Evolutionary conservation across 2,329 filamentous ascomycete species (phyloP).

Genomic region (Cadophora sp.): DNA sequence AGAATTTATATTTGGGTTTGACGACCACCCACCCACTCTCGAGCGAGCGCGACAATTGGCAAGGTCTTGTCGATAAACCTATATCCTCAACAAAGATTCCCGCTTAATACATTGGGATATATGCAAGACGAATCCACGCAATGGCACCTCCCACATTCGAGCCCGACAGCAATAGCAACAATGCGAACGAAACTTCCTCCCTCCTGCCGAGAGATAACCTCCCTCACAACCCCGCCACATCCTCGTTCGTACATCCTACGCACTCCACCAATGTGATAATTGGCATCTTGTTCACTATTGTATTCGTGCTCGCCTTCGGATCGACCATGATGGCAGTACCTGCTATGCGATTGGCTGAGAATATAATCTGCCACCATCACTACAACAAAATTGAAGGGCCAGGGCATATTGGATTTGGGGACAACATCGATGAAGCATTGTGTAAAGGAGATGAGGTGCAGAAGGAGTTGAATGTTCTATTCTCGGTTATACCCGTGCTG

Average conservation of each 20-base stretch:
- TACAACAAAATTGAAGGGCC: conserved; percentile 37
- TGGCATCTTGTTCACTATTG: conserved; percentile 42
- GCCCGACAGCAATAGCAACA: conserved; percentile 12
- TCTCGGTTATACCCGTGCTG: conserved; percentile 26
- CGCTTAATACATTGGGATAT: not conserved
- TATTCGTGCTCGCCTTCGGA: conserved; percentile 43
- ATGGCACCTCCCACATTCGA: not conserved
- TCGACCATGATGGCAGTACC: conserved; percentile 45
- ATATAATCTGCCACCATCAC: conserved; percentile 50
- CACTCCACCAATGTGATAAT: conserved; percentile 43
- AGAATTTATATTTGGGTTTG: not conserved
- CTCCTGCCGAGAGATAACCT: conserved; percentile 15
- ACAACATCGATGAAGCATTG: conserved; percentile 45
- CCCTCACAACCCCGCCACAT: conserved; percentile 3
- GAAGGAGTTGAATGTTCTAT: conserved; percentile 45
- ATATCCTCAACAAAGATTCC: not conserved
- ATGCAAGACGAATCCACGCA: not conserved
- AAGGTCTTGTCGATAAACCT: not conserved
- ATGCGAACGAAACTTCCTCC: conserved; percentile 20
- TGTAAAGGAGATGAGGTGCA: conserved; percentile 49
- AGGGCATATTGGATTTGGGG: conserved; percentile 34
- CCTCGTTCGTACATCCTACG: conserved; percentile 27
- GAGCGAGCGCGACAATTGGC: not conserved
- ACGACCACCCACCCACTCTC: not conserved
- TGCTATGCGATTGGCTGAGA: conserved; percentile 47